These are phyloP conservation scores for Eucalyptus grandis DNA, from an alignment of 345 rosid genomes.

Conservation along the genomic window DNA sequence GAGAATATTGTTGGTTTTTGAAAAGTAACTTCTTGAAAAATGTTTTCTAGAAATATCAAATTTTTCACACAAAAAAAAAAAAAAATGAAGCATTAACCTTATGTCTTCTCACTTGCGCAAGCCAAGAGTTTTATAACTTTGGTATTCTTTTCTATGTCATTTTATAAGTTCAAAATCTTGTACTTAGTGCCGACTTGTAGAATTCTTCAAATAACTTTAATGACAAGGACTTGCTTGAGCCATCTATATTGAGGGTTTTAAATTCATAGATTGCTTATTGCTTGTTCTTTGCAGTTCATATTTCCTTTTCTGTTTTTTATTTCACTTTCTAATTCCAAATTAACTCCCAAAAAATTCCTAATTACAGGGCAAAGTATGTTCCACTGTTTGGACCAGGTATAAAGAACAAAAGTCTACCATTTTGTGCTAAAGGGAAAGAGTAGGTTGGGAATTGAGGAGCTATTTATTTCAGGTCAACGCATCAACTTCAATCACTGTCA, in stretches of 20 bases:
- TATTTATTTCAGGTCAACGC: background rate
- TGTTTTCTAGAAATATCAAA: background rate
- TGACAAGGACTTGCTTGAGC: background rate
- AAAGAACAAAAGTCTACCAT: background rate
- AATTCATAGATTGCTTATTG: background rate
- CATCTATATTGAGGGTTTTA: background rate
- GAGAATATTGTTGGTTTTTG: background rate
- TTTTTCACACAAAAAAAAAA: no score
- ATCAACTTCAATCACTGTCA: background rate
- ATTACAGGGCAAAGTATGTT: background rate
- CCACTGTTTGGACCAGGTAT: background rate
- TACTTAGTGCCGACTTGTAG: background rate
- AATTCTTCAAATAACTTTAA: background rate
- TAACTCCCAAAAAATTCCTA: background rate
- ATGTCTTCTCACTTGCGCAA: background rate
- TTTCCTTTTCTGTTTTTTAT: background rate
- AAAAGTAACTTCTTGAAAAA: background rate
- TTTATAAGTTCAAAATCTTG: background rate
- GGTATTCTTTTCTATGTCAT: background rate
- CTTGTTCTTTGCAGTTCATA: background rate
- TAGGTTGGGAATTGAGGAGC: background rate
- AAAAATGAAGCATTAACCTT: background rate
- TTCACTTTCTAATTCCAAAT: background rate
- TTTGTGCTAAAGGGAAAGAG: background rate
- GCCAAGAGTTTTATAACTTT: background rate